phyloP scores from a whole-genome alignment of 371 early-diverging fungal genomes.

The Mucor piriformis region DNA sequence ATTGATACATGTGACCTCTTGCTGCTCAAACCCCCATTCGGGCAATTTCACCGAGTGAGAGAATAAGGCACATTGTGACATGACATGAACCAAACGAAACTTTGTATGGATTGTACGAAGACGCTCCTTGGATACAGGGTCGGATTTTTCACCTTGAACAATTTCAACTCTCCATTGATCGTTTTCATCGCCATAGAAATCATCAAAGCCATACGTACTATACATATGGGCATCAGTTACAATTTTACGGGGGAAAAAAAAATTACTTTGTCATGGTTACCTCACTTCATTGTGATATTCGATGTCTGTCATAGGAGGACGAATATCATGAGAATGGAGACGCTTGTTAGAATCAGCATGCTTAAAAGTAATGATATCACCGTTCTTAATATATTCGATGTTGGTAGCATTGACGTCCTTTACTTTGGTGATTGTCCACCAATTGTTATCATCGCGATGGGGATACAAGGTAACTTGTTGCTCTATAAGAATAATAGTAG shows the following conservation, averaged over 20 bases:
- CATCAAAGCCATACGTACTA: slow-evolving; percentile 63
- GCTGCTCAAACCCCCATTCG: slow-evolving; percentile 97
- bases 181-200: slow-evolving; percentile 53
- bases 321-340: slow-evolving; percentile 55
- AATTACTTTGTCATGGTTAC: slow-evolving; percentile 25
- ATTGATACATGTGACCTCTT: slow-evolving; percentile 90
- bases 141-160: slow-evolving; percentile 58
- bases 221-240: not conserved
- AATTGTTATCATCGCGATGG: slow-evolving; percentile 87
- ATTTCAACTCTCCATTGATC: slow-evolving; percentile 83
- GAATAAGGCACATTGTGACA: slow-evolving; percentile 77
- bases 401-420: slow-evolving; percentile 34
- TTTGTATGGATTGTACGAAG: slow-evolving; percentile 72
- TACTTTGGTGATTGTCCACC: slow-evolving; percentile 77
- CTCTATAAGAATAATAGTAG: slow-evolving; percentile 43
- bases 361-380: slow-evolving; percentile 78
- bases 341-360: slow-evolving; percentile 74
- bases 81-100: slow-evolving; percentile 78
- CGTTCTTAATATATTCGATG: slow-evolving; percentile 59
- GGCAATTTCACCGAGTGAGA: slow-evolving; percentile 87
- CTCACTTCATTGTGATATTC: slow-evolving; percentile 92
- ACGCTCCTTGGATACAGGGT: slow-evolving; percentile 54
- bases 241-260: no score
- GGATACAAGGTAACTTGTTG: slow-evolving; percentile 97
- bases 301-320: slow-evolving; percentile 83